Evolutionary conservation across 805 yeast genomes (phyloP).

Genomic region (Yamadazyma phyllophila): DNA sequence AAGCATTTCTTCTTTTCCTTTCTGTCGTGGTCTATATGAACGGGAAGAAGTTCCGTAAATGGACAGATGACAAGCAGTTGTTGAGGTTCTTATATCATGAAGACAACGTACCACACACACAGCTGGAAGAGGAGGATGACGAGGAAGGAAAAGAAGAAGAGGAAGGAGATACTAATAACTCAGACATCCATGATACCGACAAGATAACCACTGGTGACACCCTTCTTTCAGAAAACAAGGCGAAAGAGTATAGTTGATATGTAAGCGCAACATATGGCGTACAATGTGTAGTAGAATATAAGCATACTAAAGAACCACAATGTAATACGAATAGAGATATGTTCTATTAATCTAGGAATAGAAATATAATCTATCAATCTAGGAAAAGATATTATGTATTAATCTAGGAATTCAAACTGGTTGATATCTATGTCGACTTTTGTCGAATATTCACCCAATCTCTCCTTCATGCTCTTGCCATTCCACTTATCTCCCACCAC

Average conservation of each 20-base stretch:
- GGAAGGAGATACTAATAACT: background rate
- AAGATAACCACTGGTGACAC: no score
- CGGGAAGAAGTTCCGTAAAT: slow-evolving; percentile 50
- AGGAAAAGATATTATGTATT: background rate
- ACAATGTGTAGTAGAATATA: no score
- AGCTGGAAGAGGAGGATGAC: slow-evolving; percentile 1
- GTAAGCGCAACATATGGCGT: no score
- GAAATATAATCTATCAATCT: no score
- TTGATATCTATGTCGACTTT: background rate
- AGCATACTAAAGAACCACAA: no score
- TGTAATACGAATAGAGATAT: no score
- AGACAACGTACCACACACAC: slow-evolving; percentile 9
- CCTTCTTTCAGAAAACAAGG: no score
- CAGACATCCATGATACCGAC: background rate
- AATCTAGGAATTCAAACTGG: background rate
- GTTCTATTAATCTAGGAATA: background rate
- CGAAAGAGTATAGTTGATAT: no score
- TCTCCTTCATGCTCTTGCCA: slow-evolving; percentile 42
- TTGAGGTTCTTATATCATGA: slow-evolving; percentile 36
- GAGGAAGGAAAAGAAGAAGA: background rate
- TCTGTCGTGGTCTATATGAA: slow-evolving; percentile 53
- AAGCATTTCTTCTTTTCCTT: slow-evolving; percentile 45
- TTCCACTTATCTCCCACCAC: slow-evolving; percentile 55
- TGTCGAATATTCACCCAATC: slow-evolving; percentile 41
- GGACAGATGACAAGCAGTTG: slow-evolving; percentile 49